Base-by-base conservation (phyloP, 139 green algal genomes). In the Haematococcus lacustris region DNA sequence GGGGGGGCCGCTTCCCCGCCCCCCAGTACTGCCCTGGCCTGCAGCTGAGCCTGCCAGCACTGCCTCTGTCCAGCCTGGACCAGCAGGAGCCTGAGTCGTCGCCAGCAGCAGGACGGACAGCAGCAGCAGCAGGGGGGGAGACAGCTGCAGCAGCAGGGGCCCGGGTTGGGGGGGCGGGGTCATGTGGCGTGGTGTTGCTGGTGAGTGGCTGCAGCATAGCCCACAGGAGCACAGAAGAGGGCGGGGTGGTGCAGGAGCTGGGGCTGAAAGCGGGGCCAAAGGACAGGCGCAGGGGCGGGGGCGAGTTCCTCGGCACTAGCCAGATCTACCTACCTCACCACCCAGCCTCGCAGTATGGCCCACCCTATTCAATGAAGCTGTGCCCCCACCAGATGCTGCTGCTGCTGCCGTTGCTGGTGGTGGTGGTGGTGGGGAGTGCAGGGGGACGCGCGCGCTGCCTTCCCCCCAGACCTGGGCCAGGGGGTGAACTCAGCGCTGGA, bases 391-490 rank as follows among this genome's bases (percentile, higher is more conserved):
- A 57, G 47, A 28, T 57, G 13, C 47, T n/a, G 47, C 21, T 57
- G 21, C 53, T 5, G 32, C 33, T 17, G 53, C 53, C 32, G 9
- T 37, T 5, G 3, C 33, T 28, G 32, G 3, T 37, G 4, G 9
- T n/a, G 7, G 26, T 33, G 17, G 4, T 17, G 4, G 6, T 28
- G 4, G 6, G 32, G 53, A 33, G 6, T 26, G 53, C 53, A 63
- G 39, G 75, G 75, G 9, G 75, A 73, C 57, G 70, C 78, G 13
- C 33, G 72, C n/a, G 72, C 78, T 63, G 72, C 66, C 39, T 79
- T 83, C 23, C 78, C 78, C 21, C 78, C 78, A 5, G 78, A 78
- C 51, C 62, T 83, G 51, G 78, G 73, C 2, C 78, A 83, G 63
- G 78, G 78, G 0, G 78, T 83, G 30, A 83, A 83, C 68, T 62